Evolutionary conservation across 805 yeast genomes (phyloP), one percentile per base, ranked within the genome.

Genomic region (Cyberlindnera xishuangbannaensis): DNA sequence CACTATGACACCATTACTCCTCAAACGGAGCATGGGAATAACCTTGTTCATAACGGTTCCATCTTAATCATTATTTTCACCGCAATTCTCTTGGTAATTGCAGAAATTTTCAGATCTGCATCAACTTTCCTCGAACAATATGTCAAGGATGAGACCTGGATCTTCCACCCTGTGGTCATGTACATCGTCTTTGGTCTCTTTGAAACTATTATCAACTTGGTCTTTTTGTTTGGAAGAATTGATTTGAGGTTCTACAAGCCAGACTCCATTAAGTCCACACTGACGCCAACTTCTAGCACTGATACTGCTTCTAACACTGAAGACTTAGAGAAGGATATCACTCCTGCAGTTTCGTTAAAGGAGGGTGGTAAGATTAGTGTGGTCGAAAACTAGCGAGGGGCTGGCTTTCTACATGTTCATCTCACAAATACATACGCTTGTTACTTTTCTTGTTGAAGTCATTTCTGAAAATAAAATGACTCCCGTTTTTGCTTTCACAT

Each of bases 221-320:
- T 76, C 23, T 79, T 74, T 55, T 53, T 83, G 36, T 46, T 78
- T 25, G 76, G 78, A 18, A 71, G 94, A 58, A 72, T 78, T 30
- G 94, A 83, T 55, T 64, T 83, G 50, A 70, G 92, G 58, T 83
- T 82, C 62, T 83, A 83, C 67, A 76, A 82, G 54, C 88, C 92
- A 15, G 90, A 82, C 55, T 56, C 59, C 21, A 64, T 50, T 30
- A 40, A 36, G 27, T 5, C n/a, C n/a, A n/a, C n/a, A n/a, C n/a
- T n/a, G n/a, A n/a, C n/a, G n/a, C n/a, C n/a, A n/a, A n/a, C n/a
- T n/a, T n/a, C n/a, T n/a, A n/a, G n/a, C n/a, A n/a, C n/a, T n/a
- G n/a, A n/a, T n/a, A n/a, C n/a, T n/a, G n/a, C 33, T 23, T 29
- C 31, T 13, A 29, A 29, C 11, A 20, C 15, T 18, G 16, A 27